Evolutionary conservation across 768 basidiomycete species (phyloP), one percentile per base, ranked within the genome.

Genomic region (Gymnopilus junonius): DNA sequence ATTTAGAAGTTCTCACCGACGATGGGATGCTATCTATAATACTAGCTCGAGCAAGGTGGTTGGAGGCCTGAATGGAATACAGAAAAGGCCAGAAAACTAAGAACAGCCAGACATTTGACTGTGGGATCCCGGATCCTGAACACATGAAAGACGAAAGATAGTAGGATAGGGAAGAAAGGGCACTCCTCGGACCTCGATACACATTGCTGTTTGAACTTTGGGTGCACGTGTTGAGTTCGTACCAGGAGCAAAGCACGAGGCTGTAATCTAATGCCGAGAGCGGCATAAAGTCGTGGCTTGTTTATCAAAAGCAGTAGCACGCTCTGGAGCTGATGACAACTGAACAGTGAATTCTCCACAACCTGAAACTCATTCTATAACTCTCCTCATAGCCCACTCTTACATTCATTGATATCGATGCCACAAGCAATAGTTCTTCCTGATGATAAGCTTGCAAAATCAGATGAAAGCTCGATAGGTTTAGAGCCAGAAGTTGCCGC

Each of bases 1-100:
- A 37, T 34, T 23, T 37, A 35, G 32, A 37, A 17, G 20, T 35
- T 23, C 58, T 59, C 29, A 59, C 58, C 48, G 48, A 53, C 27
- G 58, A 48, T 15, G 58, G 58, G 46, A 59, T 48, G 32, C 46
- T 29, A 39, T 59, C 58, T 27, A 51, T 34, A 32, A 59, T 35
- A 17, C 34, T 21, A 11, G 31, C 57, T 23, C 45, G 29, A 23
- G 42, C 21, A 21, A 34, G n/a, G 21, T 34, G 20, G 34, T 20
- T 15, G 42, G 43, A 32, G 6, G 48, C 29, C 0, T 51, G 29
- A 23, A 51, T 29, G 14, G 12, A 12, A 48, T 15, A 25, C 45
- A 14, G 14, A 29, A 10, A 29, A 29, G 11, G 48, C 48, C 15
- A 17, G 20, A 10, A 29, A 8, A 4, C 11, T 1, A 12, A 31